Evolutionary conservation across 768 basidiomycete species (phyloP), one percentile per base, ranked within the genome.

Genomic region (Leccinum pellstonianum): DNA sequence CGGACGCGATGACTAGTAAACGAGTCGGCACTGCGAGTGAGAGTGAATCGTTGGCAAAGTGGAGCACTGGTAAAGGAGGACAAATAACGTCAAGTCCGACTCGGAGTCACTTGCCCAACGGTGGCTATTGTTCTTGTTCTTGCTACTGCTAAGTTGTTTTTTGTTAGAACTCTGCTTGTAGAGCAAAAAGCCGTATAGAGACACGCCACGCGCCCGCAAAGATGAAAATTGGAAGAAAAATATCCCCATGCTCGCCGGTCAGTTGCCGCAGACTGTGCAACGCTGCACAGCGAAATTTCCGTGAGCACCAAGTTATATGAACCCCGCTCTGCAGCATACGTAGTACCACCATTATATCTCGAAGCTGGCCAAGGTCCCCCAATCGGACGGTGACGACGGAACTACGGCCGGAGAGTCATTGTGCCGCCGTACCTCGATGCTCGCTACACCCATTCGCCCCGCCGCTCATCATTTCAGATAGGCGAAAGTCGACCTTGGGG

Each of bases 1-100:
- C 15, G 37, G 56, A 64, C 64, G 61, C 64, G 57, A 60, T 19
- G 47, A 49, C 59, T 46, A 56, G 29, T 52, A 55, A 68, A 59
- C 46, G 53, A 38, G 62, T 70, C 48, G 55, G 64, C 62, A 53
- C 38, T 47, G 4, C 5, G 11, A 27, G 14, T 25, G 47, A 19
- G 19, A 15, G 43, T 19, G 43, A 43, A n/a, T 14, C 17, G 17
- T 37, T 37, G 35, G 35, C 14, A 6, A 14, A 37, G 35, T 37
- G 35, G 35, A 37, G 0, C 35, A 6, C 21, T 21, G 21, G 35
- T 6, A 6, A 5, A 37, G 15, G 43, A 46, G 10, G 19, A 47
- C 46, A 21, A 47, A 47, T 14, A 38, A 47, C 11, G 19, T 46
- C n/a, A 19, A 5, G 43, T 19, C n/a, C 33, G 11, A 33, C 19